Conservation (phyloP, 2,329 filamentous ascomycete genomes). For the Scedosporium apiospermum region DNA sequence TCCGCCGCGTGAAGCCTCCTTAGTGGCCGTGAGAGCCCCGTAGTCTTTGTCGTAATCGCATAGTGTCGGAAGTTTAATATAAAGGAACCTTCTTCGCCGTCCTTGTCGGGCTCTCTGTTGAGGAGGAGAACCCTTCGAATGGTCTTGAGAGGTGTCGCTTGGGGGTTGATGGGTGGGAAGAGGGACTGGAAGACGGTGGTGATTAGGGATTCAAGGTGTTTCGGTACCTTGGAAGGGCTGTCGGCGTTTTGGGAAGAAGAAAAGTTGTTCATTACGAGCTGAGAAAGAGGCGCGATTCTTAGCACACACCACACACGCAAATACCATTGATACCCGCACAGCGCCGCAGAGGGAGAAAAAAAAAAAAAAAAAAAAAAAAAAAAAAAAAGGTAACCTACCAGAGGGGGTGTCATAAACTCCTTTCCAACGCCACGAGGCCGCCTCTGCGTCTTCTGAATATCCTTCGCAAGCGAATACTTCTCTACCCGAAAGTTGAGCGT, state of each 20-base stretch:
- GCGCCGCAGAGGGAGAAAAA: not conserved
- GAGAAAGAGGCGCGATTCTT: not conserved
- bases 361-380: too few species aligned
- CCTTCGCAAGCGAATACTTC: slow-evolving; percentile 88
- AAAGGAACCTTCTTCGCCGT: slow-evolving; percentile 58
- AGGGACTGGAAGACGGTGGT: slow-evolving; percentile 94
- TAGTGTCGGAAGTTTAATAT: slow-evolving; percentile 87
- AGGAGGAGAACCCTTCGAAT: slow-evolving; percentile 85
- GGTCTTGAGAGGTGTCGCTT: slow-evolving; percentile 79
- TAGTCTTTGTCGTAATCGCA: slow-evolving; percentile 82
- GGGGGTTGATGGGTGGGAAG: slow-evolving; percentile 91
- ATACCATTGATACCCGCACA: too few species aligned
- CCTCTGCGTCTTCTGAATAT: slow-evolving; percentile 75
- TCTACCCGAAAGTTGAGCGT: slow-evolving; percentile 92
- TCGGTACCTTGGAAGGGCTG: slow-evolving; percentile 64
- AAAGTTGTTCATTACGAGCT: slow-evolving; percentile 99
- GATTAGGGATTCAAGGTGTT: slow-evolving; percentile 84
- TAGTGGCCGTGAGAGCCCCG: slow-evolving; percentile 75
- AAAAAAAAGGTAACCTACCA: slow-evolving; percentile 43
- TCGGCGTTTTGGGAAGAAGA: slow-evolving; percentile 42
- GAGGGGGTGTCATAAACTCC: slow-evolving; percentile 74
- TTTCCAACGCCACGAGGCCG: slow-evolving; percentile 75
- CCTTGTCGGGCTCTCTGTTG: slow-evolving; percentile 61
- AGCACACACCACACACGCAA: too few species aligned
- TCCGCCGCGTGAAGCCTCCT: slow-evolving; percentile 79